phyloP scores from a whole-genome alignment of 2,329 filamentous ascomycete genomes.

The Arthroderma sp. region DNA sequence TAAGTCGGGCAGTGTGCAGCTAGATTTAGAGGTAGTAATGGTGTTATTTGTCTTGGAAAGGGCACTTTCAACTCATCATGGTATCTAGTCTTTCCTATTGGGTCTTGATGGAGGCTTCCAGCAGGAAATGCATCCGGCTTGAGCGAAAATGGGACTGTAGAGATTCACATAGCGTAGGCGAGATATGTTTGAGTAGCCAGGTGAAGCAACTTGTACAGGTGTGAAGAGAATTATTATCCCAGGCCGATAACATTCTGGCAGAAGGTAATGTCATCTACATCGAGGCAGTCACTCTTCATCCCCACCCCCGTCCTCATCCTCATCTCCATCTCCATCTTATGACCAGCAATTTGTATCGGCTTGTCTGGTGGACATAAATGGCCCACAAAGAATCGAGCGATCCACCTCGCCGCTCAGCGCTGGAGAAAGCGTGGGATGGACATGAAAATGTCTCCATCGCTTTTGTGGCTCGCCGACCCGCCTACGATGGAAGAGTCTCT shows the following conservation, averaged over 20 bases:
- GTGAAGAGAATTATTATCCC: conserved; percentile 9
- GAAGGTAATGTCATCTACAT: conserved; percentile 20
- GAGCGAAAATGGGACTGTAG: conserved; percentile 14
- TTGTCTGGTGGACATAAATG: conserved; percentile 22
- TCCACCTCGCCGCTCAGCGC: too few species aligned
- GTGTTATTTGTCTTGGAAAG: conserved; percentile 15
- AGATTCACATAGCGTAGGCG: conserved; percentile 23
- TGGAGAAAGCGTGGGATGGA: too few species aligned
- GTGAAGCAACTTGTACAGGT: conserved; percentile 22
- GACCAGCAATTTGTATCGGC: conserved; percentile 23
- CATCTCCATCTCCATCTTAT: conserved; percentile 22
- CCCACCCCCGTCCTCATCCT: conserved; percentile 19
- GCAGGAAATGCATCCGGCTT: too few species aligned
- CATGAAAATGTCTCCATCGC: too few species aligned
- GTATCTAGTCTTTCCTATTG: conserved; percentile 25
- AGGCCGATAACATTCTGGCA: conserved; percentile 11
- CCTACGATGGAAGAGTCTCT: too few species aligned
- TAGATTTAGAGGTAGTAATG: conserved; percentile 13
- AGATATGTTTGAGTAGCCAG: conserved; percentile 22
- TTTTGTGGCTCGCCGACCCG: too few species aligned
- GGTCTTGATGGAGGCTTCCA: conserved; percentile 14
- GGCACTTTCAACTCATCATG: conserved; percentile 17
- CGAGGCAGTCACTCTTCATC: conserved; percentile 20
- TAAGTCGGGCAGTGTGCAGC: conserved; percentile 22
- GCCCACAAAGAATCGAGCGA: too few species aligned